A percentile compares a stretch with the other conserved stretches of the same genome.
phyloP scores from a whole-genome alignment of 2,329 filamentous ascomycete genomes.

The Colletotrichum sp. region DNA sequence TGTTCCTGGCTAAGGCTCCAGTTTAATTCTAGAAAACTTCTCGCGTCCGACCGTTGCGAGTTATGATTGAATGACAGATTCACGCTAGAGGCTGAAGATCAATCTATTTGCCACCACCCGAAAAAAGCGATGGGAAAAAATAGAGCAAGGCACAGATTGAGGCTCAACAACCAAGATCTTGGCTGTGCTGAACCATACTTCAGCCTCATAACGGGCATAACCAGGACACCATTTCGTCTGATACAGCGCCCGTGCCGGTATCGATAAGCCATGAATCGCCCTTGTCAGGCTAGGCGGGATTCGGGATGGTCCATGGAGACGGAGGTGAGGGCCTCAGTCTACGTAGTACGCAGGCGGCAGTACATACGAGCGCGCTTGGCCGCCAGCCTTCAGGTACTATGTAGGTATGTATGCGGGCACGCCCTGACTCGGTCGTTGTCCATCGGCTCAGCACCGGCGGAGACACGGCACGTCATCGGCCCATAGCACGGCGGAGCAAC shows the following conservation, averaged over 20 bases:
- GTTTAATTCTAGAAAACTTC: not conserved
- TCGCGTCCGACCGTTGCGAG: not conserved
- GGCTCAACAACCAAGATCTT: not conserved
- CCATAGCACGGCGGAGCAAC: conserved; percentile 15
- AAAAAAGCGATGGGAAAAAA: not conserved
- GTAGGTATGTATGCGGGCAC: not conserved
- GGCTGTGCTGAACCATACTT: not conserved
- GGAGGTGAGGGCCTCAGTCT: not conserved
- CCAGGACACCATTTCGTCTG: not conserved
- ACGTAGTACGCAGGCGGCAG: not conserved
- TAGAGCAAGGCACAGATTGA: not conserved
- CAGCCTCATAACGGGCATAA: not conserved
- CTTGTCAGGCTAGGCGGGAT: not conserved
- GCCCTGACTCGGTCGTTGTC: conserved; percentile 14
- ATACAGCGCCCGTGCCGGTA: not conserved
- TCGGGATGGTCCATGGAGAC: not conserved
- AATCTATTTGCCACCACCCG: not conserved
- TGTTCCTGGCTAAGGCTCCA: not conserved
- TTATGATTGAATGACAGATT: not conserved
- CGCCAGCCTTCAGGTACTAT: not conserved
- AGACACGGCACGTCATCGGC: conserved; percentile 20
- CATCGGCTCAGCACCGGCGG: conserved; percentile 16
- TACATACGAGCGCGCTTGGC: not conserved
- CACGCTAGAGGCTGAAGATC: not conserved
- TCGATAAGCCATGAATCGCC: not conserved